Evolutionary conservation across 75 land plant species (phyloP).

Genomic region (Ceratopteris richardii): DNA sequence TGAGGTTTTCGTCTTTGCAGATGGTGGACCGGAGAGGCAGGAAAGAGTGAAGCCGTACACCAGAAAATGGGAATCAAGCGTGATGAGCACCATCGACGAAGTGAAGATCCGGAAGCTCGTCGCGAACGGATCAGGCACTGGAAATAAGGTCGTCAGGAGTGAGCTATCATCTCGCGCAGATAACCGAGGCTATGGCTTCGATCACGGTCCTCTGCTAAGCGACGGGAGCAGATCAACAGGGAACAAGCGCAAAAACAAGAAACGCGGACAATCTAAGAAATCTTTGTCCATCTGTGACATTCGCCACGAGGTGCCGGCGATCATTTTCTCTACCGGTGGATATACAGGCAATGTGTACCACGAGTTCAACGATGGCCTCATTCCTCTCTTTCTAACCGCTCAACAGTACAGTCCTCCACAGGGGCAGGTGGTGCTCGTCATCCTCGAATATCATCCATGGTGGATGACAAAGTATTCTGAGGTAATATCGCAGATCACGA

Average conservation of each 20-base stretch:
- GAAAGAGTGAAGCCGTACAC: conserved; percentile 80
- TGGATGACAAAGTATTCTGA: conserved; percentile 72
- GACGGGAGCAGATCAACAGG: neutral
- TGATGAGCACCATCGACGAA: conserved; percentile 68
- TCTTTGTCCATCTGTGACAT: conserved; percentile 53
- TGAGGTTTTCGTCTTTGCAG: conserved; percentile 10
- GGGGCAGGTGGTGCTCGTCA: conserved; percentile 56
- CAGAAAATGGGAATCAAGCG: conserved; percentile 78
- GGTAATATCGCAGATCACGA: conserved; percentile 48
- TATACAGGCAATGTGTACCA: conserved; percentile 79
- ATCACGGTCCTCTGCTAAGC: too few species aligned
- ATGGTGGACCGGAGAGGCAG: neutral
- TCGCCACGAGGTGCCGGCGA: conserved; percentile 50
- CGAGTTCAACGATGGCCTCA: conserved; percentile 71
- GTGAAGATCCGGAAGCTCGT: conserved; percentile 21
- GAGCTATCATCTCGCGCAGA: too few species aligned
- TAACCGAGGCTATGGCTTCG: too few species aligned
- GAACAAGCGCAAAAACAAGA: too few species aligned
- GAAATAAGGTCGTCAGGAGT: too few species aligned
- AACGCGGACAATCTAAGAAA: too few species aligned
- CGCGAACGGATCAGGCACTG: too few species aligned
- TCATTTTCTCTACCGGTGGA: conserved; percentile 72
- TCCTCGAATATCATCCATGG: conserved; percentile 69
- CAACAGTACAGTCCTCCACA: too few species aligned
- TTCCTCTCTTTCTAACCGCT: conserved; percentile 19